Evolutionary conservation across 306 rosid species (phyloP).

Genomic region (Acacia melanoxylon): DNA sequence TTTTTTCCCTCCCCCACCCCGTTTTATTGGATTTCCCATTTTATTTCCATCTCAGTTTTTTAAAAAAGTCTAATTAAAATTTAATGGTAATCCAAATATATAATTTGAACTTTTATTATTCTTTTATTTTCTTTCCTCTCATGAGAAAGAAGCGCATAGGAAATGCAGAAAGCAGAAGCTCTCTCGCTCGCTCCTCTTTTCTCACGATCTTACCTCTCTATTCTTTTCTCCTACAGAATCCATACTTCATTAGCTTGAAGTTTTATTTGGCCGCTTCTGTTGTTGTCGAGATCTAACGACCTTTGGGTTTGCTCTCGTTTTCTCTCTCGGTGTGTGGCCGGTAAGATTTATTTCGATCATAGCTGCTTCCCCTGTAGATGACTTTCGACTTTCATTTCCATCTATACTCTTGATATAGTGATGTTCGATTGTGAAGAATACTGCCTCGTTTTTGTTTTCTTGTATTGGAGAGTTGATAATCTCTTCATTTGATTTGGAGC

Average conservation of each 20-base stretch:
- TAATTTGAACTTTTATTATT: neutral
- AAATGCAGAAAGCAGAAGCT: slow-evolving; percentile 47
- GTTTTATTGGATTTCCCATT: slow-evolving; percentile 40
- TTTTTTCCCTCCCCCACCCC: neutral
- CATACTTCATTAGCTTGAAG: slow-evolving; percentile 26
- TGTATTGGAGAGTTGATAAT: neutral
- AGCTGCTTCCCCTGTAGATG: slow-evolving; percentile 19
- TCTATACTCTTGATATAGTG: neutral
- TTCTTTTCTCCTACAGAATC: slow-evolving; percentile 46
- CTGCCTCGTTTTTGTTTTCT: neutral
- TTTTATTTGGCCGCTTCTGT: neutral
- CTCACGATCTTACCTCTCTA: slow-evolving; percentile 27
- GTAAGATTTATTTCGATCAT: slow-evolving; percentile 53
- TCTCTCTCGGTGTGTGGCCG: slow-evolving; percentile 34
- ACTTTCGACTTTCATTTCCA: slow-evolving; percentile 27
- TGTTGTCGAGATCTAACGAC: slow-evolving; percentile 48
- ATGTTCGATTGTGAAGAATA: slow-evolving; percentile 27
- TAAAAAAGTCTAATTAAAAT: neutral
- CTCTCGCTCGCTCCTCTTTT: slow-evolving; percentile 28
- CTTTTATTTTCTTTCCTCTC: neutral
- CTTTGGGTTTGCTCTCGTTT: slow-evolving; percentile 35
- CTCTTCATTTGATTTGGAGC: neutral
- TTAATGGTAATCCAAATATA: neutral
- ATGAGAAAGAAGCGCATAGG: slow-evolving; percentile 44
- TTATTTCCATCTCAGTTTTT: slow-evolving; percentile 27